Evolutionary conservation across 257 asterid species (phyloP).

Genomic region (Ligustrum vulgare): DNA sequence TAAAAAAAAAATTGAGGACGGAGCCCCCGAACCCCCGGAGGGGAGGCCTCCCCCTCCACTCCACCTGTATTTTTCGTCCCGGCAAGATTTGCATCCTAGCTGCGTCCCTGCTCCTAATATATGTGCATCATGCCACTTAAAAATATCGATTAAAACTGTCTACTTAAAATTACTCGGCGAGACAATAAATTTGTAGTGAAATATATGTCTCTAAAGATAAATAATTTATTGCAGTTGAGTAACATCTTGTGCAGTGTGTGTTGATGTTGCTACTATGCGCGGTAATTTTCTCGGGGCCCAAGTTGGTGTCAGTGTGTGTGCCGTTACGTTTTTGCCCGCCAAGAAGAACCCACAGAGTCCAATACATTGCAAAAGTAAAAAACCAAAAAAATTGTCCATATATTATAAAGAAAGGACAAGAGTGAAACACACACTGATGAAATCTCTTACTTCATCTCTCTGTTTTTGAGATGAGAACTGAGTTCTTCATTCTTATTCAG

Average conservation of each 20-base stretch:
- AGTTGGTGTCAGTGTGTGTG: constrained; percentile 34
- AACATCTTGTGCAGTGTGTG: constrained; percentile 27
- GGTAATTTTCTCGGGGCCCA: constrained; percentile 37
- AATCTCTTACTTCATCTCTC: constrained; percentile 52
- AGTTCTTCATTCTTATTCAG: constrained; percentile 35
- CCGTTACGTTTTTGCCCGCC: constrained; percentile 31
- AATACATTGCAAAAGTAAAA: background rate
- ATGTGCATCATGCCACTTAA: too few species aligned
- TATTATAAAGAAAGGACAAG: constrained; percentile 74
- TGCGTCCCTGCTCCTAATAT: too few species aligned
- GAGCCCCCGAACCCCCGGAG: too few species aligned
- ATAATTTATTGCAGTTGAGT: background rate
- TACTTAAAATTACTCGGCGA: too few species aligned
- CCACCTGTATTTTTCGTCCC: too few species aligned
- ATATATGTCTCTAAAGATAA: background rate
- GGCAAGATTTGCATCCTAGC: too few species aligned
- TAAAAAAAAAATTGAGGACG: too few species aligned
- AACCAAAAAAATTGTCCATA: background rate
- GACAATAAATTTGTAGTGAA: background rate
- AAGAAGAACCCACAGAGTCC: constrained; percentile 5
- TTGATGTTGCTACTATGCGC: constrained; percentile 27
- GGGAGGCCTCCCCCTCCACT: too few species aligned
- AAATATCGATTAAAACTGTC: too few species aligned
- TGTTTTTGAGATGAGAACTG: constrained; percentile 57
- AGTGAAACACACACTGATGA: constrained; percentile 73